Evolutionary conservation across 331 rosid genomes (phyloP), one percentile per base, ranked within the genome.

Genomic region (Arachis monticola): DNA sequence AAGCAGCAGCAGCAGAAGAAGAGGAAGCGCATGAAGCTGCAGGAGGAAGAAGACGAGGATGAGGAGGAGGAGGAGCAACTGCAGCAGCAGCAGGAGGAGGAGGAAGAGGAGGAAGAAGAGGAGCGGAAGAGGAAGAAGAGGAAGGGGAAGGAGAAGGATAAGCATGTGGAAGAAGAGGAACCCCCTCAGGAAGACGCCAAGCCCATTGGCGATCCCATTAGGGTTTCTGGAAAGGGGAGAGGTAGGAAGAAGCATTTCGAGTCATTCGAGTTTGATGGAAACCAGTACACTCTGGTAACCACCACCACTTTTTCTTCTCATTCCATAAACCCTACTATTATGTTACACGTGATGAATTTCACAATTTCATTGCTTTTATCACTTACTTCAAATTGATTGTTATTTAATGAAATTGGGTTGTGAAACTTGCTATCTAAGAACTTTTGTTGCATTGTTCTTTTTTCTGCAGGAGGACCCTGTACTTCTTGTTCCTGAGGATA

Each of bases 401-500:
- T 86, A 88, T 80, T 77, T 40, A 61, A 74, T 57, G 77, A 74
- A 62, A 55, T 38, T 42, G 58, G 78, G 31, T 79, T 7, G 69
- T 64, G 10, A 79, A 40, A 76, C 56, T 53, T 79, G 38, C 62
- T 74, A 12, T 27, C 5, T 8, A 6, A 69, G 13, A 60, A 53
- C 14, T 38, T 47, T 5, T 63, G 77, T 42, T 48, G 69, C 60
- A 10, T 62, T 68, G 47, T 32, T 70, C 56, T 48, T 70, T 41
- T 77, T 78, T 75, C 67, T 71, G 72, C 84, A 95, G 98, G 99
- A 92, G 89, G 99, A 95, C 78, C 92, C 98, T 12, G 97, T 95
- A 60, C 98, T 95, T 85, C 87, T 95, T 13, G 81, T 62, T 66
- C 98, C 97, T 0, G 96, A 90, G 83, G 86, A 82, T 73, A 79